Conservation (phyloP, 2,329 filamentous ascomycete species). For the Paraphoma sp. region DNA sequence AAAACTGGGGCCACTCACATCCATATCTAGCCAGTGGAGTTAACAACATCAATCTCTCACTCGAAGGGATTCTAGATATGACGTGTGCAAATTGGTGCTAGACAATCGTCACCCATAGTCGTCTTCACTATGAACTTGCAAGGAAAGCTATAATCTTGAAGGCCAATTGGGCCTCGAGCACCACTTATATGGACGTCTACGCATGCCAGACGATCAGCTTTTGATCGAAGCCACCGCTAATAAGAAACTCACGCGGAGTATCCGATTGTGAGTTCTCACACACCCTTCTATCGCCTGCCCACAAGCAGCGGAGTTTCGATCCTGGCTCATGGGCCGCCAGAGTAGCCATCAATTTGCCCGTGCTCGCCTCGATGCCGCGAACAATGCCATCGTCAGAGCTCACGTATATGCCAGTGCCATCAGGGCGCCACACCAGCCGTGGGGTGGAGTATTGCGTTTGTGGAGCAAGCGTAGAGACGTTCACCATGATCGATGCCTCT, state of each 20-base stretch:
- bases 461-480: slow-evolving; percentile 66
- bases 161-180: too few relatives aligned
- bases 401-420: slow-evolving; percentile 68
- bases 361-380: slow-evolving; percentile 64
- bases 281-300: slow-evolving; percentile 56
- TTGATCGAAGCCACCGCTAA: slow-evolving; percentile 71
- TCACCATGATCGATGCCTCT: slow-evolving; percentile 65
- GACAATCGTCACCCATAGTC: too few relatives aligned
- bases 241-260: slow-evolving; percentile 58
- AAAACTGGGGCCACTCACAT: too few relatives aligned
- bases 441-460: slow-evolving; percentile 70
- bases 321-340: slow-evolving; percentile 64
- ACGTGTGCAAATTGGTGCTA: too few relatives aligned
- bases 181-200: not conserved
- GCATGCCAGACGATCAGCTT: slow-evolving; percentile 63
- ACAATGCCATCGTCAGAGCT: slow-evolving; percentile 70
- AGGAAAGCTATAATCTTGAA: too few relatives aligned
- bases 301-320: slow-evolving; percentile 65
- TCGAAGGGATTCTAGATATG: too few relatives aligned
- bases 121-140: too few relatives aligned
- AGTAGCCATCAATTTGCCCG: slow-evolving; percentile 61
- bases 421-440: slow-evolving; percentile 66
- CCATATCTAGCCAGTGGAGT: too few relatives aligned
- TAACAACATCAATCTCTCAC: too few relatives aligned
- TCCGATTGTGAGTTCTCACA: slow-evolving; percentile 21